Base-by-base conservation (phyloP, 768 basidiomycete genomes). In the Tylopilus plumbeoviolaceoides region DNA sequence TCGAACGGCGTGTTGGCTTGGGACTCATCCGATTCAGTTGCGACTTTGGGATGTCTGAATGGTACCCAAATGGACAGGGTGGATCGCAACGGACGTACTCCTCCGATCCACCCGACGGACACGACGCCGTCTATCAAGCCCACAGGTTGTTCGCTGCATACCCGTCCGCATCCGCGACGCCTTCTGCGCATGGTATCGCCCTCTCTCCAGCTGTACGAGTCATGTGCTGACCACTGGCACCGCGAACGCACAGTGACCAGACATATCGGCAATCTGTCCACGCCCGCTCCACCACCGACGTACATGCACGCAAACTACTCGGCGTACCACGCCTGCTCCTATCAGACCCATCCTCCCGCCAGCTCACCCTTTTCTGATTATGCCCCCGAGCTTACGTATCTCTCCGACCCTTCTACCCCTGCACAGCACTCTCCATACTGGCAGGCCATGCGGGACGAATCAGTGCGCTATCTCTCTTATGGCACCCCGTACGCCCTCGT, bases 131-230 rank as follows among this genome's bases (percentile, higher is more conserved):
- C 4, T 83, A 87, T 46, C 82, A 83, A 66, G 83, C 86, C 2
- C 87, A 88, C 56, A 70, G 78, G 48, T 69, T 91, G 23, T 75
- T 88, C 43, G 78, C 81, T 5, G 73, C 79, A 31, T 91, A 89
- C 66, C 86, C 89, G 36, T 77, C 85, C 61, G 85, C 85, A 36
- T 89, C 88, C 54, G 83, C 85, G 25, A 87, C 84, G 5, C 87
- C 88, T n/a, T 79, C 87, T 8, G 75, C 81, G 35, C 89, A 91
- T 63, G 87, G 89, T 88, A 63, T 70, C 41, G 31, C 42, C 36
- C 11, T 36, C 14, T 10, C 18, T 27, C 30, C 7, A 27, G 39
- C 54, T 47, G 28, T 43, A 28, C 47, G 30, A 30, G 57, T 10
- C 57, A 5, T 11, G 27, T 5, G 55, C 54, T 64, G 58, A 63